A percentile compares a stretch with the other conserved stretches of the same genome.
These are phyloP conservation scores for baker's yeast (Saccharomyces cerevisiae) DNA, from an alignment of 805 yeast species.

Conservation along the genomic window DNA sequence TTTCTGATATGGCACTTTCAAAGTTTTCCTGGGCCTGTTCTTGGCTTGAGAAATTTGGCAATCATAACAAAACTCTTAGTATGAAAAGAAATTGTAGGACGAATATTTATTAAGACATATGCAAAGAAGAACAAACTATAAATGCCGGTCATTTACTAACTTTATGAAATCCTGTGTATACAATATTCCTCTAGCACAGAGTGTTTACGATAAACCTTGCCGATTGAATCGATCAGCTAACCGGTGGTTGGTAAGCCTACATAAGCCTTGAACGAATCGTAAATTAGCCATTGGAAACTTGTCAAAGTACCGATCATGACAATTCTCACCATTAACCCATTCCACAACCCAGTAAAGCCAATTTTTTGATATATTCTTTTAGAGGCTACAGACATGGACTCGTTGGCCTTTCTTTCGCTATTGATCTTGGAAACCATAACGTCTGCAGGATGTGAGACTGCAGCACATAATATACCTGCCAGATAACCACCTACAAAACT, in stretches of 20 bases:
- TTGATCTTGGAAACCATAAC: constrained; percentile 94
- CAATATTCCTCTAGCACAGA: neutral
- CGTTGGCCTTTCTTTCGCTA: constrained; percentile 54
- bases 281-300: constrained; percentile 93
- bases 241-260: constrained; percentile 96
- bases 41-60: no score
- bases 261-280: constrained; percentile 92
- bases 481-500: constrained; percentile 92
- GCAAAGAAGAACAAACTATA: neutral
- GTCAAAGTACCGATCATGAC: constrained; percentile 96
- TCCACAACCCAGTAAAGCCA: constrained; percentile 90
- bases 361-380: constrained; percentile 69
- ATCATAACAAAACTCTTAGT: no score
- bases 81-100: no score
- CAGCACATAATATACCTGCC: constrained; percentile 95
- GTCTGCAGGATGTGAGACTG: constrained; percentile 97
- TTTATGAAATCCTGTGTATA: neutral
- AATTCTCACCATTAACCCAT: constrained; percentile 88
- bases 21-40: neutral
- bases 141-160: neutral
- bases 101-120: no score
- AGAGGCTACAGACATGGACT: constrained; percentile 59
- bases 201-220: neutral
- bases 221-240: constrained; percentile 17
- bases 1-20: neutral